Evolutionary conservation across 1,139 yeast species (phyloP), one percentile per base, ranked within the genome.

Genomic region (Hansenula lynferdii): DNA sequence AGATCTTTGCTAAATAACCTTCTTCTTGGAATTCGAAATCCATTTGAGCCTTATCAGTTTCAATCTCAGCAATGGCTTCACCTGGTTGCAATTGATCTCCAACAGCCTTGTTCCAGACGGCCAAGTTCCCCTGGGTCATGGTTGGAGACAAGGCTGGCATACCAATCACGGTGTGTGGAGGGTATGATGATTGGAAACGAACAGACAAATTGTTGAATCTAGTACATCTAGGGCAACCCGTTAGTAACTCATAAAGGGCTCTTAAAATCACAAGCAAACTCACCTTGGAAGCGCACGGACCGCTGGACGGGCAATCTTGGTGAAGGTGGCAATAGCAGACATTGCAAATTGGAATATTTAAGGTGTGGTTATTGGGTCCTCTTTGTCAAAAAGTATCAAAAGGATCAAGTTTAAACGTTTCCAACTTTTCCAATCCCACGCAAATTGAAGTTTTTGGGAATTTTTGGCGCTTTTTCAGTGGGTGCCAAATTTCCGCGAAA

Each of bases 21-120:
- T 94, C 99, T 56, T 94, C 99, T 70, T 90, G 97, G 73, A 92
- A 92, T 69, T 92, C 99, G 58, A 89, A 92, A 68, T 94, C 99
- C 96, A 92, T 92, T 49, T 90, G 84, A 42, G 99, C 98, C 73
- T 92, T 92, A 65, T 92, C 99, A 50, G 99, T 92, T 70, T 92
- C 98, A 50, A 92, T 84, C 66, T 92, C 98, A 42, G 96, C 97
- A 53, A 92, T 77, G 40, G 94, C 81, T 60, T 90, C 97, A 64
- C 98, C 97, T 22, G 97, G 94, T 21, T 73, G 54, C 52, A 92
- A 77, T 63, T 77, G 67, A 60, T 92, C 97, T 58, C 98, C 98
- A 37, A 81, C 87, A 38, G 76, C 67, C 70, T 89, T 90, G 58
- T 80, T 75, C 97, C 97, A 92, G 43, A 77, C 72, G 35, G 90